Evolutionary conservation across 805 yeast genomes (phyloP).

Genomic region (Torulaspora microellipsoides): DNA sequence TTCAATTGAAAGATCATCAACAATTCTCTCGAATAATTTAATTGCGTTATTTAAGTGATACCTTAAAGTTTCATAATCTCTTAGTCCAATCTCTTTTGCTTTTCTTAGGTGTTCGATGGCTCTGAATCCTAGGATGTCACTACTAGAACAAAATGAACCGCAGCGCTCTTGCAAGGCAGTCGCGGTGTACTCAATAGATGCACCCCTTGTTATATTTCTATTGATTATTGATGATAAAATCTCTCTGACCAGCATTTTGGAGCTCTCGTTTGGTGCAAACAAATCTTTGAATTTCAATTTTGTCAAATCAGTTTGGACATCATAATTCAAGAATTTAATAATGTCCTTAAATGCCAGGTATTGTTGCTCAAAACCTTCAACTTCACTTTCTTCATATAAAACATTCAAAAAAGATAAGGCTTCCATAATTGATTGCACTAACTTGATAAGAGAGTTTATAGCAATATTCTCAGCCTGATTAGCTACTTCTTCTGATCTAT

Average conservation of each 20-base stretch:
- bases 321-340: slow-evolving; percentile 60
- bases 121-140: slow-evolving; percentile 88
- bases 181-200: slow-evolving; percentile 86
- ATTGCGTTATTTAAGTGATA: slow-evolving; percentile 71
- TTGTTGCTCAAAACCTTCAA: slow-evolving; percentile 34
- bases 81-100: slow-evolving; percentile 69
- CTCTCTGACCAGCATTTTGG: slow-evolving; percentile 66
- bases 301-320: slow-evolving; percentile 64
- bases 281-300: slow-evolving; percentile 68
- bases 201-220: slow-evolving; percentile 85
- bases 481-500: slow-evolving; percentile 55
- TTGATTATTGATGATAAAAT: slow-evolving; percentile 84
- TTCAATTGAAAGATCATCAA: slow-evolving; percentile 70
- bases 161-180: slow-evolving; percentile 85
- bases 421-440: slow-evolving; percentile 76
- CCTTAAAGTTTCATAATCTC: slow-evolving; percentile 65
- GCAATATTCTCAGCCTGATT: slow-evolving; percentile 90
- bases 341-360: slow-evolving; percentile 53
- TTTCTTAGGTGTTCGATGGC: slow-evolving; percentile 88
- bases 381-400: slow-evolving; percentile 64
- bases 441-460: slow-evolving; percentile 67
- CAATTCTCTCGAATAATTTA: slow-evolving; percentile 69
- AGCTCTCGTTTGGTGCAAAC: slow-evolving; percentile 60
- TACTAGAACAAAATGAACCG: slow-evolving; percentile 90
- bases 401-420: slow-evolving; percentile 85